Evolutionary conservation across 306 rosid genomes (phyloP), one percentile per base, ranked within the genome.

Genomic region (Boehmeria nivea): DNA sequence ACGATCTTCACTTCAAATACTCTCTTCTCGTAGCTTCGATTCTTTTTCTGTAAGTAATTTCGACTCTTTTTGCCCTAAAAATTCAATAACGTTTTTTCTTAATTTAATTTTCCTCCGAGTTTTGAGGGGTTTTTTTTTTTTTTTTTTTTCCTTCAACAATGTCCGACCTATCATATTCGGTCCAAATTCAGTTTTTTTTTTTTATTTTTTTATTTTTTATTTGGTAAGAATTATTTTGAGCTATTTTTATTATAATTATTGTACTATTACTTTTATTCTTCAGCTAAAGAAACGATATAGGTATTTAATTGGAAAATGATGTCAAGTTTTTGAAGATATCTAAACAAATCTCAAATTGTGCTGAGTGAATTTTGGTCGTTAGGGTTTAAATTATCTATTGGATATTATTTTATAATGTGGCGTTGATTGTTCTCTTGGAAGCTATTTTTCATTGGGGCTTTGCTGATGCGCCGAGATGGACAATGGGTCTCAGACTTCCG

Each of bases 401-500:
- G 4, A 23, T 20, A 34, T n/a, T 31, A 19, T 55, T 24, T 34
- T 68, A 15, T 16, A 7, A 12, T 44, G 16, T 4, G 28, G 10
- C 6, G 25, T 34, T 24, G 24, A 27, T 37, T 48, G 60, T 50
- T 33, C 3, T 28, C 23, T 33, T 59, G 21, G 51, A 25, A 60
- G 27, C 54, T 36, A 39, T 50, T 21, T 10, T 21, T 20, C 12
- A 20, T 14, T 33, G 45, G 37, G 17, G 26, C 52, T 21, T 59
- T 26, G 70, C 60, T 38, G 76, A 78, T 79, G 69, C 28, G 60
- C 65, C 59, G 69, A 46, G 52, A 89, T 86, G 95, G 88, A 84
- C 7, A 78, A 70, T 74, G 78, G 81, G 34, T 64, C 95, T 65
- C 95, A 83, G 80, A 68, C 94, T 43, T 64, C 95, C 8, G 52